Evolutionary conservation across 192 early-diverging fungal genomes (phyloP), one percentile per base, ranked within the genome.

Genomic region (Phlyctochytrium planicorne): DNA sequence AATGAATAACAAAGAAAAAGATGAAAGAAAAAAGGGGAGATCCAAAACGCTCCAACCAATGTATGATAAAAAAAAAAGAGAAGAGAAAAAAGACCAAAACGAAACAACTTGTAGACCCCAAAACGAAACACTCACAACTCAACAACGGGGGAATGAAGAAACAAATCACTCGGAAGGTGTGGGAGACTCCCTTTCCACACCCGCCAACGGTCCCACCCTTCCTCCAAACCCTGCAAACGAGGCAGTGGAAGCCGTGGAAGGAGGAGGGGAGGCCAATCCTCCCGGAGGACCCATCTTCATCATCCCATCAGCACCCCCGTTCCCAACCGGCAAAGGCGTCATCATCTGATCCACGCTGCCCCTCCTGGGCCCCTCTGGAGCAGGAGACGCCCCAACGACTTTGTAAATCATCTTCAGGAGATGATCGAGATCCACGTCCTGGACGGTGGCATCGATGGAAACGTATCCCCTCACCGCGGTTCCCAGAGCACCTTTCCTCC

Each of bases 341-440:
- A 20, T 10, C 55, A 57, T 4, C 55, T 57, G 14, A 6, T 57
- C 55, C 55, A 20, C 55, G 6, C 14, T 12, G 6, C 6, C 20
- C 10, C 55, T 10, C 55, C 55, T 57, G 6, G 55, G 55, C 25
- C 55, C 55, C 27, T 57, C 55, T 6, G 55, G 55, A 12, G 55
- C 20, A 6, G 55, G 55, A 4, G 20, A 25, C 55, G 55, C 55
- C 55, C 55, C 55, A 12, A 57, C 27, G 4, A 57, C 55, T 25
- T 57, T 57, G 27, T 57, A 57, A 57, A 57, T 57, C 55, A 57
- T 25, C 55, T 29, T 57, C 12, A 57, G 27, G 4, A 57, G 55
- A 29, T 29, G 16, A 6, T 57, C 55, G 14, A 57, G 25, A 25
- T 57, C 55, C 55, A 57, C 55, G 27, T 57, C 55, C 55, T 6